Percentiles rank a stretch among this genome's conserved stretches.
phyloP scores from a whole-genome alignment of 768 basidiomycete species.

The Termitomyces eurrhizus region DNA sequence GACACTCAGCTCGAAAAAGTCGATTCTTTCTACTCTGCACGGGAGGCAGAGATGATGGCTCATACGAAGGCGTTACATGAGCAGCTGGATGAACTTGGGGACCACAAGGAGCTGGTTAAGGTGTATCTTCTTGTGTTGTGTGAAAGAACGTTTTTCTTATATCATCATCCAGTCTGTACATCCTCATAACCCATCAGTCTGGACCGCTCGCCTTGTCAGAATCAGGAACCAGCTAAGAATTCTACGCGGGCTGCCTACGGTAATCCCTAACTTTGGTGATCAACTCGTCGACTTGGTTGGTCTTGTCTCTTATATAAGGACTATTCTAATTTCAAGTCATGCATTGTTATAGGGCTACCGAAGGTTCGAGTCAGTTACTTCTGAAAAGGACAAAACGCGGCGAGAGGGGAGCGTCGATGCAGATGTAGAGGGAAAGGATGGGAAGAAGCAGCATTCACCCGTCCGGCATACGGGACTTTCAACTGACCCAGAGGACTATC shows the following conservation, averaged over 20 bases:
- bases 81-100: conserved; percentile 72
- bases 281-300: not conserved
- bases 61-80: conserved; percentile 47
- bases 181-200: conserved; percentile 6
- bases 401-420: conserved; percentile 1
- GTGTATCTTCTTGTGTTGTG: conserved; percentile 31
- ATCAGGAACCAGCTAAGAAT: conserved; percentile 3
- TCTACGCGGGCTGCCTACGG: no score
- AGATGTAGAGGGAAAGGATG: conserved; percentile 5
- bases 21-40: conserved; percentile 73
- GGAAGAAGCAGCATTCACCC: conserved; percentile 5
- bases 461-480: conserved; percentile 17
- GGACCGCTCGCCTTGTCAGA: conserved; percentile 8
- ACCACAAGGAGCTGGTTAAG: conserved; percentile 58
- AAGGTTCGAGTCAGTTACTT: not conserved
- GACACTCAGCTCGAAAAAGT: conserved; percentile 83
- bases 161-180: conserved; percentile 10
- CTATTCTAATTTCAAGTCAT: not conserved
- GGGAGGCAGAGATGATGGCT: conserved; percentile 58
- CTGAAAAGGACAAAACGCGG: not conserved
- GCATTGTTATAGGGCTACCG: not conserved
- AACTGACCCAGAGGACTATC: conserved; percentile 74
- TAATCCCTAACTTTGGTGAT: not conserved
- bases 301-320: not conserved
- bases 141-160: not conserved